Evolutionary conservation across 2,329 filamentous ascomycete species (phyloP).

Genomic region (Xylariaceae sp.): DNA sequence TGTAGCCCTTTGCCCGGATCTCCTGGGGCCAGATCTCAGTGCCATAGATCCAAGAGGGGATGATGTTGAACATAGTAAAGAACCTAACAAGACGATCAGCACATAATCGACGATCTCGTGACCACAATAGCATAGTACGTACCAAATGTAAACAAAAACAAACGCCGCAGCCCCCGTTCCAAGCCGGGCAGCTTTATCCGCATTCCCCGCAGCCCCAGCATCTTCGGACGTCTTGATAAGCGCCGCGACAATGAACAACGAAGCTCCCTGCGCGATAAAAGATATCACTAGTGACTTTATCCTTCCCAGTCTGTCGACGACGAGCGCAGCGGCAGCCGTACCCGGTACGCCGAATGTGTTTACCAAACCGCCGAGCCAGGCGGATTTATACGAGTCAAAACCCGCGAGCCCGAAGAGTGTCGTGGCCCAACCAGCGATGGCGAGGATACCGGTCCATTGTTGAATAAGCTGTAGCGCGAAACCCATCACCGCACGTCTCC

Average conservation of each 20-base stretch:
- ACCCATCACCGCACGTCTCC: slow-evolving; percentile 37
- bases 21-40: slow-evolving; percentile 56
- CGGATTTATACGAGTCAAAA: slow-evolving; percentile 34
- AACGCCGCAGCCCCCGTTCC: slow-evolving; percentile 24
- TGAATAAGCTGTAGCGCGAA: slow-evolving; percentile 40
- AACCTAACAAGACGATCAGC: no score
- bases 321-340: slow-evolving; percentile 47
- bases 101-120: no score
- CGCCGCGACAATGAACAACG: slow-evolving; percentile 30
- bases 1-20: slow-evolving; percentile 55
- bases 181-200: slow-evolving; percentile 4
- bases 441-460: slow-evolving; percentile 42
- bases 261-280: slow-evolving; percentile 28
- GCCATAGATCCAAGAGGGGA: slow-evolving; percentile 32
- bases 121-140: slow-evolving; percentile 14
- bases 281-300: slow-evolving; percentile 24
- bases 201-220: slow-evolving; percentile 8
- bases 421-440: slow-evolving; percentile 37
- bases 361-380: slow-evolving; percentile 46
- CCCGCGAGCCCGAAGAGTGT: slow-evolving; percentile 32
- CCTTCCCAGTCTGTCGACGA: slow-evolving; percentile 47
- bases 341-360: slow-evolving; percentile 50
- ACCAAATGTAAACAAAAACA: slow-evolving; percentile 23
- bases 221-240: slow-evolving; percentile 28
- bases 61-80: slow-evolving; percentile 34